These are phyloP conservation scores for Forsythia suspensa DNA, from an alignment of 257 asterid genomes.

Conservation along the genomic window DNA sequence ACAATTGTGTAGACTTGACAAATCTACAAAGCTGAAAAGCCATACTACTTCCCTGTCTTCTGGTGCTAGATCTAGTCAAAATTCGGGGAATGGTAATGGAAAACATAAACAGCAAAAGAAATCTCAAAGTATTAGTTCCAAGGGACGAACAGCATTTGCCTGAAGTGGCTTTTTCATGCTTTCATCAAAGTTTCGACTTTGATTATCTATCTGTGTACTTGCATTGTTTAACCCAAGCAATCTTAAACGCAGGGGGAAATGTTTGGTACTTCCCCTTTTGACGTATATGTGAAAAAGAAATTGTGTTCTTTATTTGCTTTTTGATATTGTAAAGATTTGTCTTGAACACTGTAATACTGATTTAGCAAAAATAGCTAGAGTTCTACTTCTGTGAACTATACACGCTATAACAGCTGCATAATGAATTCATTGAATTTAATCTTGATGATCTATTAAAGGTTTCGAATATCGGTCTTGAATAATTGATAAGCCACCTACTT, in stretches of 20 bases:
- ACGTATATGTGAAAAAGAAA: neutral
- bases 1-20: conserved; percentile 29
- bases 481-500: too few relatives aligned
- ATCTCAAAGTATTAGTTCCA: conserved; percentile 59
- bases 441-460: too few relatives aligned
- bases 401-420: too few relatives aligned
- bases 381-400: neutral
- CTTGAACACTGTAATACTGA: neutral
- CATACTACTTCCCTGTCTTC: conserved; percentile 30
- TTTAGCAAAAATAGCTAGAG: neutral
- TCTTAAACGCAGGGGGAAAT: too few relatives aligned
- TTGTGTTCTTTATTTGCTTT: neutral
- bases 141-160: conserved; percentile 23
- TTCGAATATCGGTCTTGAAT: too few relatives aligned
- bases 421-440: too few relatives aligned
- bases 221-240: neutral
- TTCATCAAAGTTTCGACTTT: neutral
- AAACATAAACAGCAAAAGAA: conserved; percentile 71
- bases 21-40: conserved; percentile 33
- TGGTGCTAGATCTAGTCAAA: conserved; percentile 39
- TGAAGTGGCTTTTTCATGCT: neutral
- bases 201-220: neutral
- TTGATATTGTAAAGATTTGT: neutral
- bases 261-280: neutral
- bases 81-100: conserved; percentile 40